Conservation (phyloP, 1,284 basidiomycete species). For the Apiotrichum montevideense region DNA sequence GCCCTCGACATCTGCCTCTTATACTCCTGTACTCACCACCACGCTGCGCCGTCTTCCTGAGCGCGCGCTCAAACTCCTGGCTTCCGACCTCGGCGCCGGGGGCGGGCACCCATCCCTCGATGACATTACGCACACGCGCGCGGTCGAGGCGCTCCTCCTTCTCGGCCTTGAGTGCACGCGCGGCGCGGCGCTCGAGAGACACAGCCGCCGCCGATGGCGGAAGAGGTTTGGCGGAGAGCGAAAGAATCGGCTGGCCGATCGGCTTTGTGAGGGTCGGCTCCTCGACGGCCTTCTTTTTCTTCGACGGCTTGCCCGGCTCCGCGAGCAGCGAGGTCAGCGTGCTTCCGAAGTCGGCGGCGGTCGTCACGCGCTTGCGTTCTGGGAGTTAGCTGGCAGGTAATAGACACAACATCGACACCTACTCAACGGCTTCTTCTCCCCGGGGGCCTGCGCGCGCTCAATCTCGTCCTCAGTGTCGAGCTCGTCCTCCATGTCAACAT, state of each 20-base stretch:
- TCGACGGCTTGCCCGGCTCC: slow-evolving; percentile 21
- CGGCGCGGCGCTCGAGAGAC: slow-evolving; percentile 28
- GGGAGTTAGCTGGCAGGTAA: slow-evolving; percentile 4
- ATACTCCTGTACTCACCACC: slow-evolving; percentile 40
- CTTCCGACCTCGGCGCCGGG: slow-evolving; percentile 29
- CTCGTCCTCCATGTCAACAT: slow-evolving; percentile 11
- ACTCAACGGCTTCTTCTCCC: slow-evolving; percentile 16
- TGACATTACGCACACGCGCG: slow-evolving; percentile 40
- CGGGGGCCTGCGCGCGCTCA: slow-evolving; percentile 8
- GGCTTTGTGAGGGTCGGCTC: slow-evolving; percentile 3
- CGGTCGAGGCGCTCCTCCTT: slow-evolving; percentile 41
- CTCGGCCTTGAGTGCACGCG: slow-evolving; percentile 32
- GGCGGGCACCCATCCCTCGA: slow-evolving; percentile 41
- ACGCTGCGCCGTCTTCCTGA: slow-evolving; percentile 47
- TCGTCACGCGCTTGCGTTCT: slow-evolving; percentile 43
- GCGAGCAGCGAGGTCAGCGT: slow-evolving; percentile 43
- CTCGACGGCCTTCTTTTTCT: slow-evolving; percentile 1
- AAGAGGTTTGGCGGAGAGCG: slow-evolving; percentile 30
- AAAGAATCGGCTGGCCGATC: slow-evolving; percentile 33
- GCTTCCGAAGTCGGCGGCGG: slow-evolving; percentile 41
- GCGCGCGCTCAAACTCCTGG: slow-evolving; percentile 46
- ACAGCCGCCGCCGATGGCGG: slow-evolving; percentile 35
- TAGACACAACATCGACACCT: not conserved
- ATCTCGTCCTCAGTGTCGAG: slow-evolving; percentile 18
- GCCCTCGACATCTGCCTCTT: not conserved